Base-by-base conservation (phyloP, 2,329 filamentous ascomycete genomes). In the Fusarium sp. region DNA sequence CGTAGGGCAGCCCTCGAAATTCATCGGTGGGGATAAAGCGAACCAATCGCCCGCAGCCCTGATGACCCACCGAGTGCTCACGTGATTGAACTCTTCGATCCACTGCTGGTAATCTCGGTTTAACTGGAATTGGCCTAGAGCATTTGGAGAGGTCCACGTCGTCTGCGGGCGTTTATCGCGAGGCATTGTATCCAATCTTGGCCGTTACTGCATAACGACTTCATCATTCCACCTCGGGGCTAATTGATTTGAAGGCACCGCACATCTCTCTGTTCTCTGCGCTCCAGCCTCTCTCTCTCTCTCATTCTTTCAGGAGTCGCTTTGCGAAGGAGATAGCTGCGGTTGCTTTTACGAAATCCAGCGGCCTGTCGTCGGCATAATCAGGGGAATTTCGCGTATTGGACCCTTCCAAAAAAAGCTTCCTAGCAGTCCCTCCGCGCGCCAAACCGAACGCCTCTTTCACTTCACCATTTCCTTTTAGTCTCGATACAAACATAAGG, bases 1-100 rank as follows among this genome's bases (percentile, higher is more conserved):
- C 79, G 79, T 80, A 81, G 78, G 77, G 78, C 78, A 79, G 77
- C 77, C 77, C 64, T 77, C 75, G 74, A 79, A 79, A 75, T 75
- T 76, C 73, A 72, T 74, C 74, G 76, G 61, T 62, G 61, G 61
- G 58, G 58, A 69, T 69, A 28, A 71, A 78, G 77, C 79, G 77
- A 80, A 58, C 79, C 79, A 81, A 81, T 80, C 66, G 77, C 53
- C 53, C 45, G 62, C 31, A 54, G n/a, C 57, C 46, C 46, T 53
- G 10, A 43, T 31, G 23, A 37, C 25, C 58, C 65, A 49, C 45
- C 28, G 6, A 3, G 0, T 4, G 6, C 14, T 78, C 76, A 78
- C 79, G 76, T 79, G 79, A 74, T 14, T 1, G 1, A 12, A 23
- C 7, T 23, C 31, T 3, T 3, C 7, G 66, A 44, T 44, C 69